Evolutionary conservation across 2,329 filamentous ascomycete species (phyloP).

Genomic region (Cladosporium halotolerans): DNA sequence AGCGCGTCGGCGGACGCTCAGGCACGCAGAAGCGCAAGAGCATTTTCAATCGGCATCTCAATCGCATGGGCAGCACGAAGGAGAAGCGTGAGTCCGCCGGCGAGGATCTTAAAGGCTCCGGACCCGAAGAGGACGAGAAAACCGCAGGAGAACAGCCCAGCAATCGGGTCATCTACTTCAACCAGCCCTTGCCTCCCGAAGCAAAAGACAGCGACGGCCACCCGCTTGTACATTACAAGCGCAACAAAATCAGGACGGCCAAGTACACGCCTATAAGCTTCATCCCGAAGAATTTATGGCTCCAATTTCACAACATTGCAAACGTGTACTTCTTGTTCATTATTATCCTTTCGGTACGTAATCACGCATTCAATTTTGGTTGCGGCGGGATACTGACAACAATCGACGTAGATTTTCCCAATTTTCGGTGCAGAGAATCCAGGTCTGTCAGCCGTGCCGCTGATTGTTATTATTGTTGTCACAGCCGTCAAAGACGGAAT

Average conservation of each 20-base stretch:
- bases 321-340: conserved; percentile 98
- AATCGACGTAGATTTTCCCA: conserved; percentile 67
- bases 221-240: conserved; percentile 62
- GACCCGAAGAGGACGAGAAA: conserved; percentile 33
- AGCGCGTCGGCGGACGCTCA: conserved; percentile 69
- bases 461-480: conserved; percentile 85
- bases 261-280: conserved; percentile 97
- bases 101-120: conserved; percentile 18
- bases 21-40: conserved; percentile 74
- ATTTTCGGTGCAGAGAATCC: conserved; percentile 93
- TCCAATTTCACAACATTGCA: conserved; percentile 97
- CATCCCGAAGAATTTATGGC: conserved; percentile 92
- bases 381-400: conserved; percentile 8
- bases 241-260: conserved; percentile 96
- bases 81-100: conserved; percentile 36
- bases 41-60: conserved; percentile 60
- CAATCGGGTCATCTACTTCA: conserved; percentile 71
- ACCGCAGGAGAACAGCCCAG: conserved; percentile 32
- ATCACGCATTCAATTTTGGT: neutral
- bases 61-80: conserved; percentile 21
- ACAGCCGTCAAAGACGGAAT: conserved; percentile 92
- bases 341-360: conserved; percentile 85
- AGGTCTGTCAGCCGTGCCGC: conserved; percentile 78
- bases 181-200: conserved; percentile 67
- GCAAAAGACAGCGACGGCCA: conserved; percentile 75